Percentiles rank a stretch among this genome's conserved stretches.
phyloP scores from a whole-genome alignment of 768 basidiomycete species.

The Amanita exitialis region DNA sequence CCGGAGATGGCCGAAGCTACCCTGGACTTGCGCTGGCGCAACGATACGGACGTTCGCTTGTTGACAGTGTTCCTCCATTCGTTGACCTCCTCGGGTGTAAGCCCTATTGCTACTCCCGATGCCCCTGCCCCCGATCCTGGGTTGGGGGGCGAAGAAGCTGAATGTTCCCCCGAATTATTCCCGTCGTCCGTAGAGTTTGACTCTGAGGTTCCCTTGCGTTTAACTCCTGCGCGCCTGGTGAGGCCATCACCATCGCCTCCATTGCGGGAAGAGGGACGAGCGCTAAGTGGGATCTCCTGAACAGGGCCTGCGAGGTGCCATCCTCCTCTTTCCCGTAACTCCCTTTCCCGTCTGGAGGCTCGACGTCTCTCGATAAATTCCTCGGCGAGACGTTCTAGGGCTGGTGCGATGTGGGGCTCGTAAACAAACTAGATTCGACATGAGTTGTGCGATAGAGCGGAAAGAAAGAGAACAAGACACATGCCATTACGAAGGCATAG shows the following conservation, averaged over 20 bases:
- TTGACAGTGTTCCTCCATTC: neutral
- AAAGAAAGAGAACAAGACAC: neutral
- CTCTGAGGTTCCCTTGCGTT: neutral
- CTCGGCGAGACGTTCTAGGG: slow-evolving; percentile 4
- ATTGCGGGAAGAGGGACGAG: neutral
- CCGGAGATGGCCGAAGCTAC: neutral
- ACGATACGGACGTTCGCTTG: neutral
- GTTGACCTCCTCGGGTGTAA: neutral
- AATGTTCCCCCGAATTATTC: neutral
- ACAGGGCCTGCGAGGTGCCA: neutral
- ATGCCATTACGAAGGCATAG: neutral
- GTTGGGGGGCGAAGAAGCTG: neutral
- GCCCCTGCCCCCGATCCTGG: neutral
- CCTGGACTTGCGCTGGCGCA: neutral
- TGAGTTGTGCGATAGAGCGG: neutral
- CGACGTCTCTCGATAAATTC: slow-evolving; percentile 1
- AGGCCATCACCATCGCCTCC: no score
- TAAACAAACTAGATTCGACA: neutral
- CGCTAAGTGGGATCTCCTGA: slow-evolving; percentile 1
- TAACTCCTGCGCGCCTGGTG: neutral
- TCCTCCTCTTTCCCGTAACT: neutral
- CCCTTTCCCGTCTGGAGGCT: neutral
- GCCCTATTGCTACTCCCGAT: neutral
- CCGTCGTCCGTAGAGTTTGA: neutral
- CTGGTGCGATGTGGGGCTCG: slow-evolving; percentile 4